These are phyloP conservation scores for Linum lewisii DNA, from an alignment of 345 rosid genomes.

Conservation along the genomic window DNA sequence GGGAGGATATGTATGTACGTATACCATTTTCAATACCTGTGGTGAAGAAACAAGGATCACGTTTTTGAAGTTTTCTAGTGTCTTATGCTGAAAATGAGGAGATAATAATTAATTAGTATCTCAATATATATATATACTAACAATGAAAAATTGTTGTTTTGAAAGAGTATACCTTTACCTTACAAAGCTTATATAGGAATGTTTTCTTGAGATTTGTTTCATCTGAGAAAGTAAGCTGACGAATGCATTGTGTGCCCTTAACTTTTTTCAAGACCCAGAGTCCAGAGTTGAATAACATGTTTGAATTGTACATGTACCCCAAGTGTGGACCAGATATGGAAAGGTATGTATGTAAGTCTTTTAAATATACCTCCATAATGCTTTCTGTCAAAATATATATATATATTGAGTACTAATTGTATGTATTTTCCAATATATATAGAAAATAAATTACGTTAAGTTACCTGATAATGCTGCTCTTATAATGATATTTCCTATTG, in stretches of 20 bases:
- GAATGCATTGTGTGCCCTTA: conserved; percentile 81
- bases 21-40: too few relatives aligned
- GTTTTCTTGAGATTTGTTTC: conserved; percentile 67
- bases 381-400: conserved; percentile 53
- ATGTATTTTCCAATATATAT: not conserved
- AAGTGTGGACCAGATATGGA: conserved; percentile 95
- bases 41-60: conserved; percentile 78
- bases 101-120: too few relatives aligned
- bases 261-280: conserved; percentile 87
- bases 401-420: conserved; percentile 6
- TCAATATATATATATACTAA: too few relatives aligned
- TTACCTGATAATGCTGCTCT: conserved; percentile 83
- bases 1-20: too few relatives aligned
- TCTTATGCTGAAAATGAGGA: conserved; percentile 64
- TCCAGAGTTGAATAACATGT: conserved; percentile 87
- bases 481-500: conserved; percentile 83
- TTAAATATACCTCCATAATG: conserved; percentile 73
- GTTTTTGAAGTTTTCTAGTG: conserved; percentile 64
- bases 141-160: too few relatives aligned
- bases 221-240: conserved; percentile 93
- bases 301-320: conserved; percentile 89
- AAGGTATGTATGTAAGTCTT: conserved; percentile 54
- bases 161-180: conserved; percentile 29
- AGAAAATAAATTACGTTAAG: conserved; percentile 6
- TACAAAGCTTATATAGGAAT: conserved; percentile 71